phyloP scores from a whole-genome alignment of 768 basidiomycete genomes.

The Dioszegia crocea region DNA sequence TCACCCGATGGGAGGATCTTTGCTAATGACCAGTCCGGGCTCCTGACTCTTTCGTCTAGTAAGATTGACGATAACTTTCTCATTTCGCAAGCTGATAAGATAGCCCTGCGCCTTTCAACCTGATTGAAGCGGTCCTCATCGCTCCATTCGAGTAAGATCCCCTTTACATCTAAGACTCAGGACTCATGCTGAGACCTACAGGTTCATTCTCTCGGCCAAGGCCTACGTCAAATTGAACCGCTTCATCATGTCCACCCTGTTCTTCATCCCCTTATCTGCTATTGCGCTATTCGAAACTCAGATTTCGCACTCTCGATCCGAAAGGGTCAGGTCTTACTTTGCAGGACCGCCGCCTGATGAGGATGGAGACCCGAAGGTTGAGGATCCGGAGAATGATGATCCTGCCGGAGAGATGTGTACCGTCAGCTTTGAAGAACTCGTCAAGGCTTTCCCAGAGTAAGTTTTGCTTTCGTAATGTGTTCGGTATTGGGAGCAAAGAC shows the following conservation, averaged over 20 bases:
- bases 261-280: conserved; percentile 69
- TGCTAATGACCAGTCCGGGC: conserved; percentile 31
- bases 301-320: conserved; percentile 27
- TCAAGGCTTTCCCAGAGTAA: conserved; percentile 46
- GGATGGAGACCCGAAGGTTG: conserved; percentile 51
- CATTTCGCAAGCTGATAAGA: conserved; percentile 9
- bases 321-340: conserved; percentile 28
- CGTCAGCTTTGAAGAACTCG: conserved; percentile 31
- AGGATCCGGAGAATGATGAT: conserved; percentile 71
- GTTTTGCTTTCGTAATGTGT: conserved; percentile 15
- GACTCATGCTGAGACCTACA: conserved; percentile 35
- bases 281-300: conserved; percentile 75
- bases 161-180: background rate
- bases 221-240: conserved; percentile 75
- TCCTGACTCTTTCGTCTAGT: conserved; percentile 60
- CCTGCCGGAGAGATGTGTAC: conserved; percentile 59
- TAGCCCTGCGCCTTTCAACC: conserved; percentile 81
- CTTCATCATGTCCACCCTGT: conserved; percentile 69
- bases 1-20: background rate
- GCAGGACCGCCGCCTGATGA: conserved; percentile 38
- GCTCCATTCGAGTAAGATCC: conserved; percentile 77
- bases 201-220: conserved; percentile 53
- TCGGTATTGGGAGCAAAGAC: background rate
- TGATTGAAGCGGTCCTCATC: conserved; percentile 72
- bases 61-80: conserved; percentile 6